A percentile compares a stretch with the other conserved stretches of the same genome.
These are phyloP conservation scores for Candida dubliniensis DNA, from an alignment of 1,139 yeast genomes.

Conservation along the genomic window DNA sequence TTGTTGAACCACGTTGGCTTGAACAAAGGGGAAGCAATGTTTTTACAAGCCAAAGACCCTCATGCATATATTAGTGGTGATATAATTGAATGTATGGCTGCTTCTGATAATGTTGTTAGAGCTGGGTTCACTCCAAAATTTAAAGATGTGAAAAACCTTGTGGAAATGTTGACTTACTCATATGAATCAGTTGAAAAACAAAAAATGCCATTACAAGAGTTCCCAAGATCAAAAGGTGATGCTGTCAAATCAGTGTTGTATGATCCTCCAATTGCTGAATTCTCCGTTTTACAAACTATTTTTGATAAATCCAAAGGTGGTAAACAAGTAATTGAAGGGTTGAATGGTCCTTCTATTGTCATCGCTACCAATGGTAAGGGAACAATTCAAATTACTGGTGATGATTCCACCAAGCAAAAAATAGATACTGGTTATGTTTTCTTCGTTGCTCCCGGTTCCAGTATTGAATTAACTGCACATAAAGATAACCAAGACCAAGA, in stretches of 20 bases:
- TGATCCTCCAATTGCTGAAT: slow-evolving; percentile 97
- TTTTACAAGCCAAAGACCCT: slow-evolving; percentile 94
- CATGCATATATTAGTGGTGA: slow-evolving; percentile 97
- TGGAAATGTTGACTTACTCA: slow-evolving; percentile 85
- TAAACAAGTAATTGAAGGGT: slow-evolving; percentile 48
- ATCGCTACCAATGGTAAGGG: slow-evolving; percentile 86
- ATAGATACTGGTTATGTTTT: slow-evolving; percentile 69
- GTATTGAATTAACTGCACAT: slow-evolving; percentile 57
- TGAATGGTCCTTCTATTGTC: slow-evolving; percentile 86
- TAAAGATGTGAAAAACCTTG: slow-evolving; percentile 89
- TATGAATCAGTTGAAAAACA: slow-evolving; percentile 90
- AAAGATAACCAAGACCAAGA: slow-evolving; percentile 34
- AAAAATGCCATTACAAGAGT: slow-evolving; percentile 73
- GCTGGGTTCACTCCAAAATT: slow-evolving; percentile 99
- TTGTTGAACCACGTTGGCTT: slow-evolving; percentile 84
- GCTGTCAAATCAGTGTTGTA: slow-evolving; percentile 64
- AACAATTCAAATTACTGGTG: slow-evolving; percentile 42
- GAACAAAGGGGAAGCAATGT: slow-evolving; percentile 94
- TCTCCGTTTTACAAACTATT: slow-evolving; percentile 79
- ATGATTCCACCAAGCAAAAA: slow-evolving; percentile 30
- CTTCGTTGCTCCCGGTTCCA: slow-evolving; percentile 78
- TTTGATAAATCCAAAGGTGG: slow-evolving; percentile 48
- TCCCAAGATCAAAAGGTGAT: slow-evolving; percentile 66
- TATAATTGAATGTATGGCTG: slow-evolving; percentile 99
- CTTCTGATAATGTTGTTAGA: slow-evolving; percentile 95